Conservation (phyloP, 140 eudicot species). For the Cichorium intybus region DNA sequence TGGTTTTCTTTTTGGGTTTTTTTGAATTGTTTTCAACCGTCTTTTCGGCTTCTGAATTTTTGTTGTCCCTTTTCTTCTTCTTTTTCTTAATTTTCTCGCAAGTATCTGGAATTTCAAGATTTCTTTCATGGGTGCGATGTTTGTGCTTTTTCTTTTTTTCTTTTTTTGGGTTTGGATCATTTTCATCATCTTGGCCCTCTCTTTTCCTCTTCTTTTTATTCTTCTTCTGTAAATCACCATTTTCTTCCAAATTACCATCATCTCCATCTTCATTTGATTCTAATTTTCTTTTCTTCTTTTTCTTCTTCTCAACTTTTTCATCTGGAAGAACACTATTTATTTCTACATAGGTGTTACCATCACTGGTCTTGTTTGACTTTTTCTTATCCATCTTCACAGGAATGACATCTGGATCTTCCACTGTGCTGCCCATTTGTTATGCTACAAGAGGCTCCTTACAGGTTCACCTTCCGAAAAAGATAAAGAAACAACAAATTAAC, state of each 20-base stretch:
- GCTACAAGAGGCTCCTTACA: background rate
- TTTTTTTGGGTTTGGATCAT: background rate
- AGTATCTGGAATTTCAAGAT: too few species aligned
- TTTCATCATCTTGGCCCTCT: conserved; percentile 4
- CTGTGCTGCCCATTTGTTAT: conserved; percentile 21
- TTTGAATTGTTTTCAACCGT: conserved; percentile 19
- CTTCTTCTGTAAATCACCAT: conserved; percentile 9
- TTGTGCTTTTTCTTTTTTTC: background rate
- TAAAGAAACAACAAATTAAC: background rate
- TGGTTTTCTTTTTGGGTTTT: conserved; percentile 47
- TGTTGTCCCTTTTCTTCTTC: background rate
- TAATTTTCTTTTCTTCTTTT: conserved; percentile 16
- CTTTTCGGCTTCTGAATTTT: background rate
- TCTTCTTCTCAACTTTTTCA: conserved; percentile 20
- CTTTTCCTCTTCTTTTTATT: conserved; percentile 17
- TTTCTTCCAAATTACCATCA: background rate
- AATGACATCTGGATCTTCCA: conserved; percentile 17
- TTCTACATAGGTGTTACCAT: conserved; percentile 13
- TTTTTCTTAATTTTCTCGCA: conserved; percentile 25
- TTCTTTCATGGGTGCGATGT: too few species aligned
- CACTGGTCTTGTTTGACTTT: conserved; percentile 12
- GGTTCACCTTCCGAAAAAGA: too few species aligned
- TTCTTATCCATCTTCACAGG: conserved; percentile 26
- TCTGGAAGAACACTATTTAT: background rate
- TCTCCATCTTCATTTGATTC: conserved; percentile 25